Evolutionary conservation across 768 basidiomycete species (phyloP).

Genomic region (Boletus pseudo-olivaceus): DNA sequence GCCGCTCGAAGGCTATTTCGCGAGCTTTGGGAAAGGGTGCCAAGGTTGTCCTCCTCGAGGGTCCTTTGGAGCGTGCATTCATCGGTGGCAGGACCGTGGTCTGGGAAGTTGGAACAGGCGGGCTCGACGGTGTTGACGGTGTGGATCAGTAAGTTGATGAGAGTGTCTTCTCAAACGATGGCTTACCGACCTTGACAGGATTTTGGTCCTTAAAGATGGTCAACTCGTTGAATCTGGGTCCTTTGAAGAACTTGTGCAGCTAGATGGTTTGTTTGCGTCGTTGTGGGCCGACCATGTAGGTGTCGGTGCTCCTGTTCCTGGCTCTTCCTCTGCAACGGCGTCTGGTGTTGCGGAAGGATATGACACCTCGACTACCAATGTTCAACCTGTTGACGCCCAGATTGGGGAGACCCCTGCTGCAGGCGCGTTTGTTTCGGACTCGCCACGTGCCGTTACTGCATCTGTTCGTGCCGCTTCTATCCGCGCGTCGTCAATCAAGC

Average conservation of each 20-base stretch:
- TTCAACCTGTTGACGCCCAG: conserved; percentile 9
- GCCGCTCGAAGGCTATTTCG: conserved; percentile 22
- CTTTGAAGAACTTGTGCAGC: conserved; percentile 72
- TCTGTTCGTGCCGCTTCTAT: conserved; percentile 20
- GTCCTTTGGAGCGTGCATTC: conserved; percentile 18
- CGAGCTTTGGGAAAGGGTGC: conserved; percentile 24
- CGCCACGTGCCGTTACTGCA: conserved; percentile 10
- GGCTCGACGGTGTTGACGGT: conserved; percentile 47
- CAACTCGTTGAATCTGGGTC: conserved; percentile 79
- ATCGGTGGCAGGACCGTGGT: conserved; percentile 23
- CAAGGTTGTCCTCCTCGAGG: conserved; percentile 26
- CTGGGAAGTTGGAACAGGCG: conserved; percentile 23
- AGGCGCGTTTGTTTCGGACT: conserved; percentile 7
- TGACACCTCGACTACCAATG: conserved; percentile 22
- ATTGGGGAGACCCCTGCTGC: conserved; percentile 20
- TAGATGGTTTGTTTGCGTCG: conserved; percentile 68
- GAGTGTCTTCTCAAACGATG: background rate
- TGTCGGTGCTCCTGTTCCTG: conserved; percentile 43
- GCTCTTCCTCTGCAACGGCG: conserved; percentile 25
- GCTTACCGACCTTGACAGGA: conserved; percentile 41
- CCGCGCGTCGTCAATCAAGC: conserved; percentile 22
- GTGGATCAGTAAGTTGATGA: conserved; percentile 51
- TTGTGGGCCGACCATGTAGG: conserved; percentile 90
- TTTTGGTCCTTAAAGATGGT: conserved; percentile 89
- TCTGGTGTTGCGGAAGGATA: conserved; percentile 27